Evolutionary conservation across 2,329 filamentous ascomycete genomes (phyloP), one percentile per base, ranked within the genome.

Genomic region (Chlorencoelia australis): DNA sequence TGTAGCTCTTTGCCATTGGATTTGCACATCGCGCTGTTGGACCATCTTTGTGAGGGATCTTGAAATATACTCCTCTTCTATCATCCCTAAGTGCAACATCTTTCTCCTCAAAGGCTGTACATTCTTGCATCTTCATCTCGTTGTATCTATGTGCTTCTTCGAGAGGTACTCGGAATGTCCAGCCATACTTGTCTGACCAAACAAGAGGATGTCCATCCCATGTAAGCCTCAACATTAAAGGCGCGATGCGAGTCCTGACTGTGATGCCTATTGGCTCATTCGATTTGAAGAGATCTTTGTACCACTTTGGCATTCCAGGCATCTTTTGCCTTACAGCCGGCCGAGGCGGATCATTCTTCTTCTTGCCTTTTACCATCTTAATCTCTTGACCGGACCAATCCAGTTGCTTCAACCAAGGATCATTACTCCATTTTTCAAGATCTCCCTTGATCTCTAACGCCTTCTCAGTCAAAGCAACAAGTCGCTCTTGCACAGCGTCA

Each of bases 361-460:
- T 88, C 64, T 91, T 95, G 3, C 80, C 82, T 57, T 95, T 96
- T 15, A 77, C 79, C 82, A 89, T 91, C 55, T 75, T 88, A 43
- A 94, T 70, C 57, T 94, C 85, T 59, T 96, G 88, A 3, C 85
- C 86, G 1, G 84, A 83, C 91, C 91, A 98, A 64, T 98, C 88
- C 35, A 98, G 71, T 64, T 98, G 91, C 45, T 71, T 73, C 52
- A 98, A 61, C 93, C 93, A 98, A 4, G 88, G 85, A 53, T 98
- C 89, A 26, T 72, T 79, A 37, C 67, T 64, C 64, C 85, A 94
- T 30, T 78, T 67, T 16, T 79, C 71, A 0, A 75, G 62, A 30
- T 86, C 64, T 1, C 72, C 71, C 51, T 86, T 93, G 38, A 84
- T 65, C 44, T 79, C 73, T 9, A 94, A 55, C 0, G 91, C 89